Conservation (phyloP, 192 early-diverging fungal genomes). For the Coemansia sp. region DNA sequence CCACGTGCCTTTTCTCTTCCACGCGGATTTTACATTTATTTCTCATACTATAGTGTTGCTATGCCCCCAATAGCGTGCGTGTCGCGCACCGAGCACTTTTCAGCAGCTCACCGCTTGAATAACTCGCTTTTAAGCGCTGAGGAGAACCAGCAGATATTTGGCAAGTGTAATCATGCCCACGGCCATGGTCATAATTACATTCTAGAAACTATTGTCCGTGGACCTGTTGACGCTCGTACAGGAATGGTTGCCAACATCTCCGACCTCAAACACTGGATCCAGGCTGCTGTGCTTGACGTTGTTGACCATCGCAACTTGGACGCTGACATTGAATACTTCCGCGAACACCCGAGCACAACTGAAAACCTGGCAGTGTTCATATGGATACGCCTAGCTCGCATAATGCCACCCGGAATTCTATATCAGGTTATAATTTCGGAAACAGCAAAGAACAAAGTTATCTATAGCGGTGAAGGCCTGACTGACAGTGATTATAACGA, state of each 20-base stretch:
- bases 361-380: slow-evolving; percentile 88
- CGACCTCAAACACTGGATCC: slow-evolving; percentile 76
- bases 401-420: slow-evolving; percentile 32
- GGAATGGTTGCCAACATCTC: slow-evolving; percentile 88
- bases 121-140: slow-evolving; percentile 66
- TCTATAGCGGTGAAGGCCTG: slow-evolving; percentile 45
- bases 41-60: not conserved
- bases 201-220: slow-evolving; percentile 42
- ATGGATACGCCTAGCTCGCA: slow-evolving; percentile 58
- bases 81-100: slow-evolving; percentile 76
- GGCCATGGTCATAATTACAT: slow-evolving; percentile 92
- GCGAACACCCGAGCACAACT: slow-evolving; percentile 65
- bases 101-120: slow-evolving; percentile 86
- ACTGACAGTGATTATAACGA: slow-evolving; percentile 23
- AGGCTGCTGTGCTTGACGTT: slow-evolving; percentile 66
- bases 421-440: slow-evolving; percentile 44
- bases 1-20: too few species aligned
- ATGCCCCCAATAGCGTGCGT: slow-evolving; percentile 61
- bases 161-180: slow-evolving; percentile 83
- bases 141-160: slow-evolving; percentile 73
- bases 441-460: slow-evolving; percentile 48
- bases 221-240: slow-evolving; percentile 63
- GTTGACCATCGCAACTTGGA: slow-evolving; percentile 90
- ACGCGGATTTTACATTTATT: too few species aligned
- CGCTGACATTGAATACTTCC: slow-evolving; percentile 76